Base-by-base conservation (phyloP, 208 protist genomes). In the Strigomonas culicis region DNA sequence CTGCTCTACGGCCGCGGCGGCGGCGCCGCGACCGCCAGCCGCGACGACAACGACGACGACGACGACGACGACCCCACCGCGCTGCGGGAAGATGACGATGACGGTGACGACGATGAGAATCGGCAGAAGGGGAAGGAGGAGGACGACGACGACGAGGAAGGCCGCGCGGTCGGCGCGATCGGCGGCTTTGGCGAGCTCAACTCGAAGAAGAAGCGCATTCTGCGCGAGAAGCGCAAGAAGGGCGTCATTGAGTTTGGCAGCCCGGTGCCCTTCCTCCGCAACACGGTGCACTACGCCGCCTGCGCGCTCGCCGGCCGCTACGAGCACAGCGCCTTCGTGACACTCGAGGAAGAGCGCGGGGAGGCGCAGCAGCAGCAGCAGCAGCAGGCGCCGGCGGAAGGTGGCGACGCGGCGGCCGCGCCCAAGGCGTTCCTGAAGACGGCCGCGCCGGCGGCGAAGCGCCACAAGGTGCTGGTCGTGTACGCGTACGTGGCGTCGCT, bases 401-500 rank as follows among this genome's bases (percentile, higher is more conserved):
- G 22, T 15, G 46, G 15, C 10, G 27, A 2, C 4, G 59, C 34
- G 21, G 11, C 19, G 7, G 34, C 34, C 4, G 34, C 34, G 34
- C 34, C 34, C 34, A 39, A 39, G 10, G 34, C 34, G 10, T 39
- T 39, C 10, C 34, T 39, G 7, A 47, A 36, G 30, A 47, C 11
- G 43, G 27, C 11, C 30, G 22, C 34, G 2, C 2, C 28, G 19
- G n/a, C n/a, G 4, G 32, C 2, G 1, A 41, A 22, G 2, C 3
- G 31, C 3, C 22, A 24, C 13, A 30, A 97, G 98, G 66, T 58
- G 79, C 27, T 78, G 4, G 87, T 96, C 1, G 98, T 96, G 52
- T 99, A 99, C 76, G 97, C 99, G 69, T 95, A 99, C 53, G 97
- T 99, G 65, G 75, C 99, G 25, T 97, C 97, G 46, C 82, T 99